A percentile compares a stretch with the other conserved stretches of the same genome.
phyloP scores from a whole-genome alignment of 331 rosid genomes.

The Saraca asoca region DNA sequence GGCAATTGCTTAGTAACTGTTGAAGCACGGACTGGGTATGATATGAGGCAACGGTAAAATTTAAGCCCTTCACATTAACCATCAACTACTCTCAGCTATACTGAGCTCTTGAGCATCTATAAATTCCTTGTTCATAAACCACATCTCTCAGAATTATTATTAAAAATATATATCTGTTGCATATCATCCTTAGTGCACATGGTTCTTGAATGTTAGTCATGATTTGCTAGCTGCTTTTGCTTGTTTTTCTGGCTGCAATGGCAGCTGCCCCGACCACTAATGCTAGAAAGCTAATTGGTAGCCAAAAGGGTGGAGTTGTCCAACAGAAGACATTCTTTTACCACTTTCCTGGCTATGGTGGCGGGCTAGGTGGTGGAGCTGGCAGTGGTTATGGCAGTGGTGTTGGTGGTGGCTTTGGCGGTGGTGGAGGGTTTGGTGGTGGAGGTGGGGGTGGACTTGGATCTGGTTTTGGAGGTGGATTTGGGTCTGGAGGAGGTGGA shows the following conservation, averaged over 20 bases:
- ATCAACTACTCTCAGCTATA: conserved; percentile 15
- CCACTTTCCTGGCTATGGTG: conserved; percentile 41
- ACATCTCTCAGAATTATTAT: neutral
- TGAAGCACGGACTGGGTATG: conserved; percentile 38
- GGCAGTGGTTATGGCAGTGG: conserved; percentile 21
- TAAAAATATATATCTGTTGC: too few species aligned
- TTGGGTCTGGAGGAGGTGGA: conserved; percentile 35
- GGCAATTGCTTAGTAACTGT: conserved; percentile 4
- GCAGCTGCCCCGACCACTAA: conserved; percentile 8
- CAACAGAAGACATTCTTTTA: conserved; percentile 31
- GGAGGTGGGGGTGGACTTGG: conserved; percentile 22
- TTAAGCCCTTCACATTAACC: conserved; percentile 24
- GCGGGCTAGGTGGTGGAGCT: conserved; percentile 25
- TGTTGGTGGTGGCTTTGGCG: conserved; percentile 14
- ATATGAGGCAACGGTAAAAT: conserved; percentile 27
- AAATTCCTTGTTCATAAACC: neutral
- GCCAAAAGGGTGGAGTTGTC: conserved; percentile 19
- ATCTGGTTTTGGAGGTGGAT: conserved; percentile 30
- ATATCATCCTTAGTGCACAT: too few species aligned
- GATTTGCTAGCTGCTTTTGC: conserved; percentile 41
- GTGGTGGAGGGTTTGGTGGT: conserved; percentile 27
- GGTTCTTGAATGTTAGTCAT: neutral
- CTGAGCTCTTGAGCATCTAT: neutral
- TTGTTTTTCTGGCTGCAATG: conserved; percentile 40
- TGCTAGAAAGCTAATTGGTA: conserved; percentile 40